phyloP scores from a whole-genome alignment of 2,329 filamentous ascomycete genomes.

The Colletotrichum endophyticum region DNA sequence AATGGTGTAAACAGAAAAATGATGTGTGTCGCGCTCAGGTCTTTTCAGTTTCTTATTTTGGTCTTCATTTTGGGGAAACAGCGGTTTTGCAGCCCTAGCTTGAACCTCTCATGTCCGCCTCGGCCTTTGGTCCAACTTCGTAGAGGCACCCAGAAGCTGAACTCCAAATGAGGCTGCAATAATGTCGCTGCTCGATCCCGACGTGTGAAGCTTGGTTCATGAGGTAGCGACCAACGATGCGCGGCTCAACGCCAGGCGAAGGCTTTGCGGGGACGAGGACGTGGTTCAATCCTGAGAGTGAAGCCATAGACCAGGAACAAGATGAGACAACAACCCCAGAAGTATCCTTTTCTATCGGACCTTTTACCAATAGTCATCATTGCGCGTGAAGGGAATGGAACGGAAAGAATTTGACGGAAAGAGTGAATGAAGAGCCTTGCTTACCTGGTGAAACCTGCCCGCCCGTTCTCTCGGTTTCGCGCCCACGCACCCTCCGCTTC shows the following conservation, averaged over 20 bases:
- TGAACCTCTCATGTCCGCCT: constrained; percentile 48
- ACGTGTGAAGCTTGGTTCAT: neutral
- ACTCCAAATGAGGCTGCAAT: constrained; percentile 55
- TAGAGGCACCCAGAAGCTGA: constrained; percentile 46
- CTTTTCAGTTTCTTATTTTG: constrained; percentile 71
- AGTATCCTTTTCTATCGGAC: constrained; percentile 58
- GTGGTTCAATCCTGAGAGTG: constrained; percentile 22
- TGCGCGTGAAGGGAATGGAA: constrained; percentile 16
- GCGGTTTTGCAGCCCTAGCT: constrained; percentile 48
- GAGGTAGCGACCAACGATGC: neutral
- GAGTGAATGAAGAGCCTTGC: neutral
- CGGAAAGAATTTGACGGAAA: neutral
- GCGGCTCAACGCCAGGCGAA: neutral
- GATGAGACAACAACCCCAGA: constrained; percentile 47
- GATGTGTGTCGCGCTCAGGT: constrained; percentile 59
- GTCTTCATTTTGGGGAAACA: constrained; percentile 56
- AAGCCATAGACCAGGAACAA: constrained; percentile 17
- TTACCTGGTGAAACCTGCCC: neutral
- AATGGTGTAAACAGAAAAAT: neutral
- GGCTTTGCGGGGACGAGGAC: constrained; percentile 2
- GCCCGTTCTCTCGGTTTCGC: neutral
- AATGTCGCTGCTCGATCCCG: neutral
- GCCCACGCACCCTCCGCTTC: constrained; percentile 12
- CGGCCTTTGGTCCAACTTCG: constrained; percentile 64
- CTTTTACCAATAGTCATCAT: constrained; percentile 71